Evolutionary conservation across 2,329 filamentous ascomycete species (phyloP).

Genomic region (Xylariaceae sp.): DNA sequence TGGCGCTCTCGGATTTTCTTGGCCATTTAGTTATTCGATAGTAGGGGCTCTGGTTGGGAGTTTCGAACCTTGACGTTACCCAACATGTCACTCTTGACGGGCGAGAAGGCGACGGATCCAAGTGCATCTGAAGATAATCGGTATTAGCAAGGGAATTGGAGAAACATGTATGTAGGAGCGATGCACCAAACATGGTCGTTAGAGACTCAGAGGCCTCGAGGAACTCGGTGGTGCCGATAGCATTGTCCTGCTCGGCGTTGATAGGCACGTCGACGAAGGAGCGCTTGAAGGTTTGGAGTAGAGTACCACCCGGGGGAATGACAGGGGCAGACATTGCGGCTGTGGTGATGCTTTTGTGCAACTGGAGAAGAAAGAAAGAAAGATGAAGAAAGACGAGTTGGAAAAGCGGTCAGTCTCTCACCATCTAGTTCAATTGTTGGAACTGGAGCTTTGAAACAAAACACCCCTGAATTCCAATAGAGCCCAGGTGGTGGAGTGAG

Average conservation of each 20-base stretch:
- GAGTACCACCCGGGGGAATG: conserved; percentile 66
- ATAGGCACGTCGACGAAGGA: conserved; percentile 83
- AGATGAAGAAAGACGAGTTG: neutral
- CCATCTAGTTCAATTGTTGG: too few species aligned
- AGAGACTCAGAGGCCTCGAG: conserved; percentile 86
- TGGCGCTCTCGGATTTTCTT: conserved; percentile 89
- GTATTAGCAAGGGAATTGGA: neutral
- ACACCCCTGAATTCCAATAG: too few species aligned
- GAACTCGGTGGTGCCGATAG: conserved; percentile 79
- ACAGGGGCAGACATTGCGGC: conserved; percentile 49
- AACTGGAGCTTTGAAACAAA: too few species aligned
- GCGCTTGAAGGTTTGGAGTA: conserved; percentile 79
- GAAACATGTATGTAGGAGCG: conserved; percentile 3
- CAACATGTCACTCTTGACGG: conserved; percentile 86
- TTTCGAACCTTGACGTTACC: conserved; percentile 88
- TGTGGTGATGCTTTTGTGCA: neutral
- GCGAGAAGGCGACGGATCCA: conserved; percentile 72
- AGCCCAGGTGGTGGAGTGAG: too few species aligned
- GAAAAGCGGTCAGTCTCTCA: neutral
- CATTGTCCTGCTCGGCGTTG: conserved; percentile 68
- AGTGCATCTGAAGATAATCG: conserved; percentile 49
- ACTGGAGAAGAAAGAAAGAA: neutral
- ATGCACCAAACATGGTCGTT: conserved; percentile 77
- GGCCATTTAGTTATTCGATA: too few species aligned
- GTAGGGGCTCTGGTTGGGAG: too few species aligned